Conservation (phyloP, 208 protist genomes). For the Trypanosoma melophagium region DNA sequence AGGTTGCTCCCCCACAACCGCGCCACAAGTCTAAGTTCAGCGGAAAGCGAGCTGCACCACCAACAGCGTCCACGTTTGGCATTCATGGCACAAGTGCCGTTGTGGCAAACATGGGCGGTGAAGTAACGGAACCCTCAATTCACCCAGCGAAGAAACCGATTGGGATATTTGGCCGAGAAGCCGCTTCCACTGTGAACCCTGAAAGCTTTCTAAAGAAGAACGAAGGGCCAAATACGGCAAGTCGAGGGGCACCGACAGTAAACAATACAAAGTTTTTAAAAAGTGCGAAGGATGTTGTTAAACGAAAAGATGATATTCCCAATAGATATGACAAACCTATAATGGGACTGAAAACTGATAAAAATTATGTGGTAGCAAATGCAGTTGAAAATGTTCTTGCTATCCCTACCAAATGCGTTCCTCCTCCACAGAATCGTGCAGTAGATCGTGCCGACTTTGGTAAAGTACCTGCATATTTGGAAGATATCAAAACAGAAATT, state of each 20-base stretch:
- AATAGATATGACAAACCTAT: conserved; percentile 84
- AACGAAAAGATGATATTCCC: conserved; percentile 71
- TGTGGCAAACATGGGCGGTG: conserved; percentile 77
- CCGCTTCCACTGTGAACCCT: conserved; percentile 58
- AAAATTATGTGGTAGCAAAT: conserved; percentile 94
- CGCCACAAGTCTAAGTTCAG: conserved; percentile 34
- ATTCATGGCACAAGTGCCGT: conserved; percentile 86
- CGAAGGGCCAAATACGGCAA: conserved; percentile 66
- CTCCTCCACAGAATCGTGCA: conserved; percentile 42
- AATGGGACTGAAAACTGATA: conserved; percentile 92
- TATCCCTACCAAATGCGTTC: conserved; percentile 71
- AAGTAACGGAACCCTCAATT: conserved; percentile 72
- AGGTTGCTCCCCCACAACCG: conserved; percentile 10
- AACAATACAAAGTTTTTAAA: conserved; percentile 73
- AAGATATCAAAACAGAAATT: conserved; percentile 90
- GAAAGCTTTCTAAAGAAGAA: conserved; percentile 80
- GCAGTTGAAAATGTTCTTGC: conserved; percentile 92
- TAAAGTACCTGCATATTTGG: conserved; percentile 89
- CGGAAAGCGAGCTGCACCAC: conserved; percentile 51
- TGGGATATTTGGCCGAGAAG: conserved; percentile 76
- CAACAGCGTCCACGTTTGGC: conserved; percentile 86
- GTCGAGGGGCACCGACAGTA: conserved; percentile 74
- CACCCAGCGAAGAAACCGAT: conserved; percentile 81
- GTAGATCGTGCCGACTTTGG: conserved; percentile 84
- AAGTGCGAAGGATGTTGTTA: conserved; percentile 52